Evolutionary conservation across 306 rosid genomes (phyloP), one percentile per base, ranked within the genome.

Genomic region (Lupinus albus): DNA sequence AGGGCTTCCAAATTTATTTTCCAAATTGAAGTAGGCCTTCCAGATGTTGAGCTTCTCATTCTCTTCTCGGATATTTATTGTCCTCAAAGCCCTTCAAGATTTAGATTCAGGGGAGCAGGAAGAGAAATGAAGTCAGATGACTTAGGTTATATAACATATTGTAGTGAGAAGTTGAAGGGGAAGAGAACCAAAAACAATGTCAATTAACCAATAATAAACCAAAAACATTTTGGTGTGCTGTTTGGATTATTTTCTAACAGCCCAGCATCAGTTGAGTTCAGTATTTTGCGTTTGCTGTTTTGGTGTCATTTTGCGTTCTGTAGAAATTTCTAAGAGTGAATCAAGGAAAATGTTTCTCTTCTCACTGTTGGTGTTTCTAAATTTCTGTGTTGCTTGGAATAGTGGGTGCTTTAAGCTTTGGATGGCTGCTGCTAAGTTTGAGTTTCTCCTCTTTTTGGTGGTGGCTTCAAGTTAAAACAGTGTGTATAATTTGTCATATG

Each of bases 21-120:
- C 99, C 81, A 90, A 79, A 79, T 93, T 93, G 62, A 93, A 85
- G 77, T 86, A 93, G 56, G 96, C 97, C 82, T 86, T 85, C 96
- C 96, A 90, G 60, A 93, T 73, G 74, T 90, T 93, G 68, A 88
- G 88, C 82, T 93, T 93, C 86, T 93, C 99, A 5, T 83, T 81
- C 84, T 88, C 97, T 78, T 90, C 96, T 42, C 97, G 89, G 12
- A 90, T 30, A 73, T 88, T 93, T 74, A 93, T 93, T 54, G 87
- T 84, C 79, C 79, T 83, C 86, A 93, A 74, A 76, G 99, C 97
- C 90, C 97, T 92, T 68, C 62, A 71, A 35, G 82, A 64, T 61
- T 65, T 9, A 64, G 44, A 72, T 39, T 41, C 51, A 57, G 36
- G 14, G 9, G 49, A 79, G 57, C 50, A 49, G 46, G 16, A 59